A percentile compares a stretch with the other conserved stretches of the same genome.
phyloP scores from a whole-genome alignment of 2,329 filamentous ascomycete species.

The Phoma sp. region DNA sequence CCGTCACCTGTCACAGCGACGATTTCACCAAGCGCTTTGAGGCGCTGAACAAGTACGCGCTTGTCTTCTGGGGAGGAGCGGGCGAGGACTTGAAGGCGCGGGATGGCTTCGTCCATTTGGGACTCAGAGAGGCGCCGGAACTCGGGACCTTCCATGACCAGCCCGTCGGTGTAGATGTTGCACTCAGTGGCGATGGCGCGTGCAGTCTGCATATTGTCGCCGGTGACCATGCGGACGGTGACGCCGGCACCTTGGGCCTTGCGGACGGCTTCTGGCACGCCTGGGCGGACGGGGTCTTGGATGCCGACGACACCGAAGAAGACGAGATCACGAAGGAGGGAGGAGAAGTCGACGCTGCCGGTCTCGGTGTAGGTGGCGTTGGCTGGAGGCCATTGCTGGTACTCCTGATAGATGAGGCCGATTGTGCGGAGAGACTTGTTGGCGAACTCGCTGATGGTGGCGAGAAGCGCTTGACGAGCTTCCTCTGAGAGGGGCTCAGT shows the following conservation, averaged over 20 bases:
- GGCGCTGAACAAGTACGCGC: constrained; percentile 89
- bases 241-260: constrained; percentile 92
- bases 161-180: constrained; percentile 82
- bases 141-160: constrained; percentile 83
- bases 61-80: constrained; percentile 97
- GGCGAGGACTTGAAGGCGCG: constrained; percentile 85
- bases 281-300: constrained; percentile 91
- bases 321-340: constrained; percentile 61
- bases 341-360: constrained; percentile 29
- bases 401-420: constrained; percentile 50
- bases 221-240: constrained; percentile 94
- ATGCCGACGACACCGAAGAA: constrained; percentile 91
- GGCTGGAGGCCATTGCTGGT: constrained; percentile 43
- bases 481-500: constrained; percentile 22
- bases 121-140: constrained; percentile 80
- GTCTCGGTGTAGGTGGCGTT: constrained; percentile 26
- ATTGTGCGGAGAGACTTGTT: constrained; percentile 52
- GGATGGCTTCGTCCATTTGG: constrained; percentile 81
- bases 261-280: constrained; percentile 82
- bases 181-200: constrained; percentile 97
- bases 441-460: constrained; percentile 48
- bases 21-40: constrained; percentile 87
- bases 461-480: constrained; percentile 27
- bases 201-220: constrained; percentile 94
- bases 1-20: constrained; percentile 98